Evolutionary conservation across 495 filamentous ascomycete species (phyloP), one percentile per base, ranked within the genome.

Genomic region (Cudoniella acicularis): DNA sequence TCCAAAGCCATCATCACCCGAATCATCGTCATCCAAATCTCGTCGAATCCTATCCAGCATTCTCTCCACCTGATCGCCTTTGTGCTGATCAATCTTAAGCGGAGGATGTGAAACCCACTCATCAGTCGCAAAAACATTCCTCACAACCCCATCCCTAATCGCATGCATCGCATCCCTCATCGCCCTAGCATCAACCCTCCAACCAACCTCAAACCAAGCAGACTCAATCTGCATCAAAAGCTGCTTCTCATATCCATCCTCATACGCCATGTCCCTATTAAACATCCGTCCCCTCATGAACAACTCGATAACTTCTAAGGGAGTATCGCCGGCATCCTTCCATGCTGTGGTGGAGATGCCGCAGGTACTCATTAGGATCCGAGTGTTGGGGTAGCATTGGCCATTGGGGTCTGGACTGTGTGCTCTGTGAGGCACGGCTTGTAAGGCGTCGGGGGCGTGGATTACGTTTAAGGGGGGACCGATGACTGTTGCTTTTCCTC

Each of bases 11-110:
- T 36, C 30, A 13, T 36, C 30, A 13, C 30, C 30, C 30, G 30
- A 36, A 4, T 36, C 30, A 6, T 36, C 30, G 4, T 36, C 30
- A 36, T 36, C 30, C 13, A 36, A 36, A 6, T 13, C 30, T 36
- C 30, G 4, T 36, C 13, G 4, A 13, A 36, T 13, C 13, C 30
- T 36, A 13, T 36, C 30, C 27, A 56, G 52, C 0, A 61, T 1
- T 30, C 23, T n/a, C 18, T 40, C 13, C 24, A 56, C 11, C 2
- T 43, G 10, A 3, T 51, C 36, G 13, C 59, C 59, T 23, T 57
- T 62, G 43, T 18, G 45, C n/a, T 11, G 9, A 42, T 62, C 53
- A 10, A 52, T n/a, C 24, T 17, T 52, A 36, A 62, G 3, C 10
- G 59, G 59, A 10, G 20, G 54, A 48, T 52, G 10, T 2, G 17